Conservation (phyloP, 768 basidiomycete genomes). For the Lactarius trivialis region DNA sequence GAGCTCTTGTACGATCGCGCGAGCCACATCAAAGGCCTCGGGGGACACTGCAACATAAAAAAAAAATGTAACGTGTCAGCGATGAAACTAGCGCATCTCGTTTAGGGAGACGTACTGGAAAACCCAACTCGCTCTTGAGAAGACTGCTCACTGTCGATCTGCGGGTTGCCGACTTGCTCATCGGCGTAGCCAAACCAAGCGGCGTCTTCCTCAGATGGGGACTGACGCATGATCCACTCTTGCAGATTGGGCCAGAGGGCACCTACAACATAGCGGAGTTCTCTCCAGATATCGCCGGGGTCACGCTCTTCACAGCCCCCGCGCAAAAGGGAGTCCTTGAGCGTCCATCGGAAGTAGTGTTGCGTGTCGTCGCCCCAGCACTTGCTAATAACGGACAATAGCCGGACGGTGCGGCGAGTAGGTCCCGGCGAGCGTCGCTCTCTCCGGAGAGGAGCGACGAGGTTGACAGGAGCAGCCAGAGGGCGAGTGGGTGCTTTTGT, state of each 20-base stretch:
- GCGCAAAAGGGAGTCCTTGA: neutral
- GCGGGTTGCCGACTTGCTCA: neutral
- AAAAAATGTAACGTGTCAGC: neutral
- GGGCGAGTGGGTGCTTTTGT: neutral
- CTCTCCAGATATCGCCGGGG: neutral
- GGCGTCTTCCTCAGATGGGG: neutral
- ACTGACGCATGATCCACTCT: conserved; percentile 5
- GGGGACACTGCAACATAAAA: neutral
- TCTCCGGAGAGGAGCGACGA: neutral
- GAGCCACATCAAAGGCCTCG: neutral
- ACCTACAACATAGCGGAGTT: neutral
- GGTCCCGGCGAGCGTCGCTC: neutral
- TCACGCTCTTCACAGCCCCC: conserved; percentile 1
- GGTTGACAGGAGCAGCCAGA: neutral
- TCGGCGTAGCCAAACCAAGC: neutral
- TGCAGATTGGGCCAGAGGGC: neutral
- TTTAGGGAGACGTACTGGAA: neutral
- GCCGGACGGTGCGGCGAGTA: neutral
- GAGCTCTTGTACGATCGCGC: neutral
- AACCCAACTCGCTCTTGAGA: neutral
- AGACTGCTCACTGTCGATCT: neutral
- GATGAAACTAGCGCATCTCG: neutral
- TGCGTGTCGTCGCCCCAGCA: neutral
- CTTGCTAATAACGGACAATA: neutral
- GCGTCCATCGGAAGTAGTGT: neutral